A percentile compares a stretch with the other conserved stretches of the same genome.
Evolutionary conservation across 208 protist genomes (phyloP).

Genomic region (Trypanosomatidae sp.): DNA sequence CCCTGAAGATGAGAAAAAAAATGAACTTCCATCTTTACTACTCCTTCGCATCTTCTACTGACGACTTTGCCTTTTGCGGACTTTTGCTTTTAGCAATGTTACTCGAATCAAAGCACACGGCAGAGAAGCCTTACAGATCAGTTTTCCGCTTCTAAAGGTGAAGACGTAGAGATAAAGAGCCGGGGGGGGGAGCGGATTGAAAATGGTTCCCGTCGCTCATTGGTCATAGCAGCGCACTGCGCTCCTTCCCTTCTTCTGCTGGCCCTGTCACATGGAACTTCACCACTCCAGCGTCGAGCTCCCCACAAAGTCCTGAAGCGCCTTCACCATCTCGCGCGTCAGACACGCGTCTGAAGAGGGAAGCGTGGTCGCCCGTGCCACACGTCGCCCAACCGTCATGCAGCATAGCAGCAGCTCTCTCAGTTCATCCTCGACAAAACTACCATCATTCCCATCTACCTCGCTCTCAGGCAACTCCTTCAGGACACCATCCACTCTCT

Average conservation of each 20-base stretch:
- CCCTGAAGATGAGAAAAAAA: not conserved
- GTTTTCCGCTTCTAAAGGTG: not conserved
- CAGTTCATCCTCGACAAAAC: conserved; percentile 48
- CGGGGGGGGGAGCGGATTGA: not conserved
- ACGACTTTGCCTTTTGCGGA: not conserved
- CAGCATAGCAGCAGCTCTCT: conserved; percentile 47
- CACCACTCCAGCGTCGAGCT: conserved; percentile 63
- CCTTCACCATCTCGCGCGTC: conserved; percentile 31
- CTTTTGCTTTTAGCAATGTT: conserved; percentile 1
- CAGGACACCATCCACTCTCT: not conserved
- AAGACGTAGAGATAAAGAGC: not conserved
- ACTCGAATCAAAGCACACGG: not conserved
- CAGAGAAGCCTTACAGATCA: not conserved
- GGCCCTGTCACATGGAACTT: not conserved
- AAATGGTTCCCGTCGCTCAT: not conserved
- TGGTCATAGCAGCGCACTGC: not conserved
- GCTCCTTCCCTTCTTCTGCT: not conserved
- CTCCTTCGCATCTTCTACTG: not conserved
- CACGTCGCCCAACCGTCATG: conserved; percentile 29
- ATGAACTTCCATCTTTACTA: not conserved
- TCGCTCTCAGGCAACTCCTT: conserved; percentile 4
- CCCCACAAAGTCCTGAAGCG: conserved; percentile 40
- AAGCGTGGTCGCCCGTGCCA: conserved; percentile 12
- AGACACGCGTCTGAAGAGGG: conserved; percentile 4
- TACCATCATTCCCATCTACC: conserved; percentile 44